Conservation (phyloP, 306 rosid genomes). For the Lathyrus tuberosus region DNA sequence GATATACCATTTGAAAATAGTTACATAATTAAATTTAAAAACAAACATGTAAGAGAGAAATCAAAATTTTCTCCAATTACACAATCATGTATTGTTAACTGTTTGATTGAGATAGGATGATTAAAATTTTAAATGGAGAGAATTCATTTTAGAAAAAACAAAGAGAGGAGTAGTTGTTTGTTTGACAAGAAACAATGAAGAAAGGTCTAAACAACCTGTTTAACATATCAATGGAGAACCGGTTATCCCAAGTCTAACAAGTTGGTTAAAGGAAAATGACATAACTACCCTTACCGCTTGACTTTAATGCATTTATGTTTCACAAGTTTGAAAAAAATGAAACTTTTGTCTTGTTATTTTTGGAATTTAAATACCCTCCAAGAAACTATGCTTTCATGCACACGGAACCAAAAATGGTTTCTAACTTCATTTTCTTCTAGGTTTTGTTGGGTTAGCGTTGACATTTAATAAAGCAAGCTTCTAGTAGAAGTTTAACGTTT, state of each 20-base stretch:
- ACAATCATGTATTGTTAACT: too few relatives aligned
- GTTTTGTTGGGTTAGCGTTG: constrained; percentile 33
- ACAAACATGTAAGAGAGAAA: too few relatives aligned
- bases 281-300: constrained; percentile 50
- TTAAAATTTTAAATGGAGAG: too few relatives aligned
- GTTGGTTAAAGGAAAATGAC: constrained; percentile 51
- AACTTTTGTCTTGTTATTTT: constrained; percentile 14
- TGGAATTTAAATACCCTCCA: constrained; percentile 26
- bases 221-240: constrained; percentile 29
- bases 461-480: constrained; percentile 6
- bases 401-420: constrained; percentile 10
- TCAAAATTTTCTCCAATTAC: too few relatives aligned
- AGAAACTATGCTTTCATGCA: constrained; percentile 27
- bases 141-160: too few relatives aligned
- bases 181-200: constrained; percentile 34
- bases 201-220: constrained; percentile 5
- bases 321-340: constrained; percentile 11
- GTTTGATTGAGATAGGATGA: too few relatives aligned
- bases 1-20: too few relatives aligned
- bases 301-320: constrained; percentile 43
- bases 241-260: constrained; percentile 46
- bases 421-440: not conserved
- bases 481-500: not conserved
- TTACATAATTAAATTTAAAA: too few relatives aligned
- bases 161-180: constrained; percentile 13